Evolutionary conservation across 345 rosid genomes (phyloP), one percentile per base, ranked within the genome.

Genomic region (Rhizophora apiculata): DNA sequence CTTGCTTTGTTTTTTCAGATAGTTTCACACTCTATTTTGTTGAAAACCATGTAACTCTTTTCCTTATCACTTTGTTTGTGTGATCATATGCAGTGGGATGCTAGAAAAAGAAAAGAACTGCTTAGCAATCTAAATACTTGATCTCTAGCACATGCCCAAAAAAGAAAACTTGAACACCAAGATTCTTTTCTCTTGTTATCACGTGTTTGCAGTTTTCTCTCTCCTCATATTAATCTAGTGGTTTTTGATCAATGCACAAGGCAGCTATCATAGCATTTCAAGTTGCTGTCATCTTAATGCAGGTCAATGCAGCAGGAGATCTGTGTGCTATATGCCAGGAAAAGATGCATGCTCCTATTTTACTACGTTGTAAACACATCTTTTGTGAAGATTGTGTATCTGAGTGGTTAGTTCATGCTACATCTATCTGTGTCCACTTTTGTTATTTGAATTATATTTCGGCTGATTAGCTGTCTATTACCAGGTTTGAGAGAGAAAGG

Each of bases 271-370:
- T 27, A 11, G 60, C 60, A 57, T 56, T 29, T 60, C 60, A 56
- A 74, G 68, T 29, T 24, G 46, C 30, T 2, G 6, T 11, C 67
- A 10, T 67, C 57, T 30, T 4, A 27, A 57, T 43, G 65, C 68
- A 87, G 87, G 87, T 87, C 52, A 80, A 78, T 63, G 85, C 81
- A n/a, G 78, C 77, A 3, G 89, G 92, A 51, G 90, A 86, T 64
- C 79, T 86, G 31, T 88, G 93, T 79, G 89, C 93, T 43, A 86
- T 88, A 39, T 88, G 89, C 77, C 93, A 88, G 78, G 93, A 88
- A 79, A 88, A 86, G 88, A 88, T 84, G 85, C 86, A 83, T 4
- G 60, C 82, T 16, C 93, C 93, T 0, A 77, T 86, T 54, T 67
- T 83, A 30, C 75, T 88, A 62, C 76, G 81, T 6, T 84, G 89